Evolutionary conservation across 306 rosid genomes (phyloP).

Genomic region (Medicago arabica): DNA sequence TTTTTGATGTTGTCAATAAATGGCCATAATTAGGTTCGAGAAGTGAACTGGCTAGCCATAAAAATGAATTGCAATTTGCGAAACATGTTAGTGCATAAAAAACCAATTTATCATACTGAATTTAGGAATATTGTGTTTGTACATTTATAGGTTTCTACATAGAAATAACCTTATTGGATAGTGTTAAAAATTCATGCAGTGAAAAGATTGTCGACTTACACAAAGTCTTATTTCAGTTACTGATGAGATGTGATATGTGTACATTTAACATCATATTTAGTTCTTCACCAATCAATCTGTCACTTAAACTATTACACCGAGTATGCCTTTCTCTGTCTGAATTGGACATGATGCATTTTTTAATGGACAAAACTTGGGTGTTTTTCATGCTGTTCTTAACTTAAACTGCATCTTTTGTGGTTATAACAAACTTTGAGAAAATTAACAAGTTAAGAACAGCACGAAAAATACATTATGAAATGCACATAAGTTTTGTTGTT

Average conservation of each 20-base stretch:
- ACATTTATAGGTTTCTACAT: conserved; percentile 25
- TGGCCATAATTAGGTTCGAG: not conserved
- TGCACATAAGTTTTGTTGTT: not conserved
- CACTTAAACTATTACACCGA: conserved; percentile 7
- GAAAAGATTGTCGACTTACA: conserved; percentile 4
- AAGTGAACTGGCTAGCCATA: conserved; percentile 17
- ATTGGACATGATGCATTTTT: conserved; percentile 9
- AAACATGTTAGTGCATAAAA: conserved; percentile 19
- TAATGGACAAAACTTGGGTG: not conserved
- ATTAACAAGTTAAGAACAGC: not conserved
- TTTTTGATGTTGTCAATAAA: conserved; percentile 25
- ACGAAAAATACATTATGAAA: not conserved
- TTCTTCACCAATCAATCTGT: conserved; percentile 5
- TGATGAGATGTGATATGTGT: conserved; percentile 10
- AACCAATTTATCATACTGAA: conserved; percentile 26
- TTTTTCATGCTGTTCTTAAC: not conserved
- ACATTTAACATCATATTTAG: not conserved
- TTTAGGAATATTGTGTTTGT: conserved; percentile 38
- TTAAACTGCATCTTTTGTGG: not conserved
- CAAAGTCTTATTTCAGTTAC: not conserved
- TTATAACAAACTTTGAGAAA: too few relatives aligned
- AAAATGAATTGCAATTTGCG: conserved; percentile 14
- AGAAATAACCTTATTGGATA: not conserved
- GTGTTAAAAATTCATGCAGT: not conserved
- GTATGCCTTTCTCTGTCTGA: not conserved